These are phyloP conservation scores for Colletotrichum higginsianum DNA, from an alignment of 2,329 filamentous ascomycete genomes.

Conservation along the genomic window DNA sequence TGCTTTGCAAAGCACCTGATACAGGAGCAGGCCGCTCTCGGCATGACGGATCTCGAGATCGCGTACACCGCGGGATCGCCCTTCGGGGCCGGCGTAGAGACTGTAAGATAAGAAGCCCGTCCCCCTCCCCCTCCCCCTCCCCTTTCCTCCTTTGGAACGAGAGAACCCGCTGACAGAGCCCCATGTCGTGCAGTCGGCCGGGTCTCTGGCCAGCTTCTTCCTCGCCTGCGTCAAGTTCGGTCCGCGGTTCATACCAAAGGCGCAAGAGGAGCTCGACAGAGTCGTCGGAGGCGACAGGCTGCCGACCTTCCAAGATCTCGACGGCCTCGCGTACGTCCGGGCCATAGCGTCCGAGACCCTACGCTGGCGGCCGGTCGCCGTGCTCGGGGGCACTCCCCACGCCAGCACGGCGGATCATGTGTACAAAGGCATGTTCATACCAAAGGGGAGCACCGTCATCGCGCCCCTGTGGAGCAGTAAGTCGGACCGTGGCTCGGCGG, in stretches of 20 bases:
- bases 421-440: slow-evolving; percentile 61
- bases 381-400: slow-evolving; percentile 61
- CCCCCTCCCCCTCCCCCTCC: too few relatives aligned
- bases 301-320: slow-evolving; percentile 55
- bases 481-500: slow-evolving; percentile 26
- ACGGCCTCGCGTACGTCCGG: slow-evolving; percentile 51
- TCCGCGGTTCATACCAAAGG: slow-evolving; percentile 62
- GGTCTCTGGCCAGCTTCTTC: slow-evolving; percentile 63
- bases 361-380: slow-evolving; percentile 57
- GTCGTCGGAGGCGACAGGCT: slow-evolving; percentile 55
- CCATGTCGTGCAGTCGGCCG: slow-evolving; percentile 61
- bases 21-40: slow-evolving; percentile 55
- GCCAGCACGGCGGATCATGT: slow-evolving; percentile 60
- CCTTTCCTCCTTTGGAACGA: background rate
- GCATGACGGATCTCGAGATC: slow-evolving; percentile 59
- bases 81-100: slow-evolving; percentile 61
- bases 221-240: slow-evolving; percentile 68
- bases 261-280: slow-evolving; percentile 56
- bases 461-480: slow-evolving; percentile 61
- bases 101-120: slow-evolving; percentile 47
- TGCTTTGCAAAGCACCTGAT: slow-evolving; percentile 62
- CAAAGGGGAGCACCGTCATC: slow-evolving; percentile 50
- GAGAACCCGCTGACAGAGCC: slow-evolving; percentile 32
- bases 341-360: slow-evolving; percentile 58
- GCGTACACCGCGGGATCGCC: slow-evolving; percentile 61